Base-by-base conservation (phyloP, 306 rosid species). In the Vigna radiata region DNA sequence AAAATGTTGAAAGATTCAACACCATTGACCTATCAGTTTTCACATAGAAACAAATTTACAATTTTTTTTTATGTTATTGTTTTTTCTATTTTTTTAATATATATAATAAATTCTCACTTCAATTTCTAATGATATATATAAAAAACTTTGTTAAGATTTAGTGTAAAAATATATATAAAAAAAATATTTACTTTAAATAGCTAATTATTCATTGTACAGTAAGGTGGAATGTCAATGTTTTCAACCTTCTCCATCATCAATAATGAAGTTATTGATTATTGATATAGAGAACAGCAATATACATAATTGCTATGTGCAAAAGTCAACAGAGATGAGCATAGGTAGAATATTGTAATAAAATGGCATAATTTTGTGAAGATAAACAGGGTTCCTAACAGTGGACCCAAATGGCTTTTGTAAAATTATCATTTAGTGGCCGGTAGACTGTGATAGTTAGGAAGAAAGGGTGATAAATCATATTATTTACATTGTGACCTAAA, bases 301-400 rank as follows among this genome's bases (percentile, higher is more conserved):
- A 37, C 16, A 64, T 37, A 36, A 64, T 64, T 64, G 8, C 1
- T 0, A 10, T 18, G 49, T 64, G 1, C 29, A 64, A 36, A 64
- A 64, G 49, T 64, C 70, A 64, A 37, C 49, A 64, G 8, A 37
- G 16, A 64, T 64, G 9, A 64, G 10, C 16, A 64, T 36, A 29
- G 33, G 41, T 37, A 37, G 68, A 64, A 64, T 64, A 17, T 37
- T 36, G 70, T 64, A 17, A n/a, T 64, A 64, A 64, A 37, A 64
- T 64, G 70, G 70, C 29, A 17, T 64, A 36, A 37, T 37, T 37
- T 37, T 64, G 6, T 64, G 70, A 37, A 63, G 8, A 63, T 63
- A 36, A 19, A 19, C 49, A 37, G 16, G n/a, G 17, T 36, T 64
- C 70, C 70, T 64, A 64, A 36, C 29, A 16, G 29, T 17, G 70